Base-by-base conservation (phyloP, 1,284 basidiomycete genomes). In the Microstroma glucosiphilum region DNA sequence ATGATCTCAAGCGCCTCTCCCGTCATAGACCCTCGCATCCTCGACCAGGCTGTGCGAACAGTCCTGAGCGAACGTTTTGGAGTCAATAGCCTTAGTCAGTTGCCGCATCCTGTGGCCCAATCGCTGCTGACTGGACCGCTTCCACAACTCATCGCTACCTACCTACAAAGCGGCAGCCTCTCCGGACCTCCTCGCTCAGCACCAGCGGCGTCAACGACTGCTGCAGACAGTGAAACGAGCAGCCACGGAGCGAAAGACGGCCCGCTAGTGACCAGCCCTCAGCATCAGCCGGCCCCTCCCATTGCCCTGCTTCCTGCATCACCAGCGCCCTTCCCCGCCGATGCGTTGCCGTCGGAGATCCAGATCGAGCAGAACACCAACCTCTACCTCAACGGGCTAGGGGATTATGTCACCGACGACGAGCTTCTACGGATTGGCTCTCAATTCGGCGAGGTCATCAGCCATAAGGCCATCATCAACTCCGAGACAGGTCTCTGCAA, bases 381-480 rank as follows among this genome's bases (percentile, higher is more conserved):
- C 48, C 62, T 74, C 48, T 74, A 74, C 53, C 61, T 74, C 60
- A 74, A 72, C 41, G 66, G 66, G 37, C 59, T 74, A n/a, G 66
- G 67, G 15, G 61, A 61, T 54, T 61, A 70, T 15, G 72, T 68
- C 60, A 66, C 65, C 41, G 73, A 76, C 48, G 53, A 72, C 7
- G 67, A 64, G 48, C 66, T 76, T 12, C 68, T 59, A 40, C 57
- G 63, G 2, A 62, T 76, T 23, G 73, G 71, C 30, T 65, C 67
- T 0, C 63, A 62, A n/a, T 76, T 66, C 53, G 73, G 73, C n/a
- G 62, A 60, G 12, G 69, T 76, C 23, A 68, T 69, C 59, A 72
- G 69, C 56, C 73, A 76, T 67, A 76, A 76, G 57, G 70, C 72
- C 23, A 76, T 76, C 64, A 62, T 76, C 58, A 71, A 73, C 37